Percentiles rank a stretch among this genome's conserved stretches.
Conservation (phyloP, 2,329 filamentous ascomycete genomes). For the Mycosphaerelloides madeirae region DNA sequence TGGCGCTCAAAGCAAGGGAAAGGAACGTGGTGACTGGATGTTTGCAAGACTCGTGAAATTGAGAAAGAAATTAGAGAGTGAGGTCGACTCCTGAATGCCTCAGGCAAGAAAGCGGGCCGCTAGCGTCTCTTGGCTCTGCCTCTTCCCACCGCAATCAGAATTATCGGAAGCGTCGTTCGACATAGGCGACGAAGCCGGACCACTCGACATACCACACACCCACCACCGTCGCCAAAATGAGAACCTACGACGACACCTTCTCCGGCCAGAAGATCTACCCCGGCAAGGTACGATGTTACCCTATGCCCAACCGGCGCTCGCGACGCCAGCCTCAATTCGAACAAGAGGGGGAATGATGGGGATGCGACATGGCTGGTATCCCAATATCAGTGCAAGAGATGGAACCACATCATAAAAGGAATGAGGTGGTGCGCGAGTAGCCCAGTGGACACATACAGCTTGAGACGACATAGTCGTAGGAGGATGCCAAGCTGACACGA, state of each 20-base stretch:
- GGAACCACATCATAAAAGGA: not conserved
- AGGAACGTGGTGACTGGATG: too few relatives aligned
- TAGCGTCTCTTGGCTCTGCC: too few relatives aligned
- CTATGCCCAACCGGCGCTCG: constrained; percentile 2
- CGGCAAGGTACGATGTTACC: constrained; percentile 57
- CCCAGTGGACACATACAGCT: constrained; percentile 12
- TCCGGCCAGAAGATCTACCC: constrained; percentile 75
- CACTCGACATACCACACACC: too few relatives aligned
- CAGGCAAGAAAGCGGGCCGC: too few relatives aligned
- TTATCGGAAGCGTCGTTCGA: too few relatives aligned
- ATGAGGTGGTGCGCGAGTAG: not conserved
- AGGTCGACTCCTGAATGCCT: too few relatives aligned
- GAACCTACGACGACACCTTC: constrained; percentile 75
- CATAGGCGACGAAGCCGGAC: too few relatives aligned
- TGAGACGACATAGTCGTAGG: constrained; percentile 22
- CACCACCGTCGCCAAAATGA: constrained; percentile 53
- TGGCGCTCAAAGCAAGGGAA: too few relatives aligned
- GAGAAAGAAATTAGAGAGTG: too few relatives aligned
- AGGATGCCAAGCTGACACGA: constrained; percentile 13
- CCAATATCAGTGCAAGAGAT: constrained; percentile 1
- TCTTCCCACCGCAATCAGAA: too few relatives aligned
- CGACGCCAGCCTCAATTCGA: constrained; percentile 2
- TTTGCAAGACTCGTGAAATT: too few relatives aligned
- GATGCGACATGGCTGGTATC: not conserved
- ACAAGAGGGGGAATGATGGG: constrained; percentile 5